Base-by-base conservation (phyloP, 2,329 filamentous ascomycete species). In the Paraphoma chrysanthemicola region DNA sequence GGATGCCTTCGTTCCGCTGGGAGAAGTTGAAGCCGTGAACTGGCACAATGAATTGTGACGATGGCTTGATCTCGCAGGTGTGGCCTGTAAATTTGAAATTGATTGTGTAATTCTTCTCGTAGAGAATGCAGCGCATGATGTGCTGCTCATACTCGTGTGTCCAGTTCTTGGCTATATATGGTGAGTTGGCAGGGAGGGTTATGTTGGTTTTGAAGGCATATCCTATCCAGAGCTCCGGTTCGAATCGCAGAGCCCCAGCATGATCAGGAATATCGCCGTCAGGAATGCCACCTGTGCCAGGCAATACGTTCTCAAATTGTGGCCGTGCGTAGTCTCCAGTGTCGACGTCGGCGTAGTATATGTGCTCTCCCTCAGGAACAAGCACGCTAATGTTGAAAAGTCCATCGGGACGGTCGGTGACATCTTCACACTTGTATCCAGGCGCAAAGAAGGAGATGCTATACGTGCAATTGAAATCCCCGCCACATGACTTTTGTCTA, bases 181-280 rank as follows among this genome's bases (percentile, higher is more conserved):
- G 64, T 2, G 70, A 69, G 10, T 71, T 61, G 0, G 53, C 7
- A 1, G 64, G 43, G 4, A 72, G 43, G 16, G 45, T 48, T 30
- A 68, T 59, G 0, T 60, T 69, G 0, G 70, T 69, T 36, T 76
- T 70, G 28, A 66, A 51, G 1, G 70, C 60, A 42, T 72, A 72
- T 1, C 74, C 73, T 16, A 77, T 68, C 74, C 74, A 77, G 1
- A 76, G 51, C 3, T 72, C 58, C 2, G 74, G 73, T 51, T 77
- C 73, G 0, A 63, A 53, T 48, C 70, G 72, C 51, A 77, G 72
- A 1, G 63, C 56, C 8, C 72, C 72, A 5, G 55, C 49, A 33
- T 71, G 57, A 18, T 58, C 57, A 14, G 70, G 63, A 14, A 59
- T 52, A 8, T 57, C 52, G 9, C 56, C 55, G 6, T 44, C n/a